A percentile compares a stretch with the other conserved stretches of the same genome.
Evolutionary conservation across 108 stramenopile species (phyloP).

Genomic region (Skeletonema marinoi): DNA sequence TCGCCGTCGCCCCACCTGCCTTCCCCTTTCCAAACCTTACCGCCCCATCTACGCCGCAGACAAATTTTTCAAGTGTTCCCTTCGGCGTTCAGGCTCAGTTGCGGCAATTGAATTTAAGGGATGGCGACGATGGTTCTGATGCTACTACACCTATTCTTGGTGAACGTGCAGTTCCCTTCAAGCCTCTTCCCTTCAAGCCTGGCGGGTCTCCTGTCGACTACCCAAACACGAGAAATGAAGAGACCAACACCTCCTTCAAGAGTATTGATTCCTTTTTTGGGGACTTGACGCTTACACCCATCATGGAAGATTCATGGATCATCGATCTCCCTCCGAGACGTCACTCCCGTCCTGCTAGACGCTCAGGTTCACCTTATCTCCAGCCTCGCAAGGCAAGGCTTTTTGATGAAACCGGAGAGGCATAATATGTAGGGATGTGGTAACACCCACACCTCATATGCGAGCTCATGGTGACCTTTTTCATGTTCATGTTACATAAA

Average conservation of each 20-base stretch:
- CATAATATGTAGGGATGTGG: neutral
- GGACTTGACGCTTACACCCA: neutral
- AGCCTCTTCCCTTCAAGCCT: neutral
- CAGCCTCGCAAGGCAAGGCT: neutral
- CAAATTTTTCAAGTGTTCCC: neutral
- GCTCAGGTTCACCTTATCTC: neutral
- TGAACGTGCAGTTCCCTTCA: neutral
- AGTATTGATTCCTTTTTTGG: neutral
- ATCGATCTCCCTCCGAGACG: neutral
- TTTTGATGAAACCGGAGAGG: neutral
- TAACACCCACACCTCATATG: neutral
- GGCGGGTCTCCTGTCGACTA: neutral
- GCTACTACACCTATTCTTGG: neutral
- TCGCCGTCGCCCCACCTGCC: neutral
- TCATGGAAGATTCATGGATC: neutral
- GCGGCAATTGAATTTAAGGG: neutral
- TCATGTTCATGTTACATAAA: neutral
- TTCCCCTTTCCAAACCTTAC: neutral
- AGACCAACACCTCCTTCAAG: neutral
- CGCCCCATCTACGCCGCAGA: neutral
- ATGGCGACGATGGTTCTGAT: neutral
- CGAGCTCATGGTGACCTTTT: neutral
- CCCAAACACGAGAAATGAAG: too few species aligned
- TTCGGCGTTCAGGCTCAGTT: neutral
- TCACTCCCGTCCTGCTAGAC: neutral